Evolutionary conservation across 2,329 filamentous ascomycete species (phyloP), one percentile per base, ranked within the genome.

Genomic region (Neonectria neomacrospora): DNA sequence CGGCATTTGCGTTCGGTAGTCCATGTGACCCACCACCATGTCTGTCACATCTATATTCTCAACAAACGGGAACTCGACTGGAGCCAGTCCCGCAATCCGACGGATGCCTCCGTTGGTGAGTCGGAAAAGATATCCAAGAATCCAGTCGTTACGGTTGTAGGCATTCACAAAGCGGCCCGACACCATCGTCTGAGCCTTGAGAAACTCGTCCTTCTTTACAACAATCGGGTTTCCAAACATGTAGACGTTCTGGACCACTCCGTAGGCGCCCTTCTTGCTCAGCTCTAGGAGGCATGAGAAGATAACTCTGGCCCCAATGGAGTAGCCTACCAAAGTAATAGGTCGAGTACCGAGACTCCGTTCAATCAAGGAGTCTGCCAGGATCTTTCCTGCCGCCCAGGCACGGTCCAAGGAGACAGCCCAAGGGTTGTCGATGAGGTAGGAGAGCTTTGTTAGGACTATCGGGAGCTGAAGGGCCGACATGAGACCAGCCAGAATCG

Each of bases 391-490:
- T 8, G 95, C 93, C 59, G 92, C 86, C 73, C 91, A 94, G 30
- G 96, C 96, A 71, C 96, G 89, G 73, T 96, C 93, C 53, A 97
- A 86, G 1, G 96, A 98, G n/a, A 97, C 94, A 26, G 91, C 93
- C 96, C 96, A 99, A 0, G 96, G 96, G 74, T 99, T 99, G 78
- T 99, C 96, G 69, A 99, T 97, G 20, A 99, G 85, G 75, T 99
- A 99, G 1, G 95, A 89, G 10, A 99, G 86, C 76, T 99, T 99
- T 0, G 95, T 94, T 47, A 99, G 82, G 28, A 97, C 90, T 44
- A 99, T 88, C 2, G 96, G 96, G n/a, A 97, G 82, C 76, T 96
- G 93, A 54, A 99, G 83, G 34, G 94, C 94, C 42, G 94, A 91
- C 95, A 99, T 98, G 32, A 99, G 83, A 69, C 91, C 88, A 55